Evolutionary conservation across 169 alveolate genomes (phyloP).

Genomic region (Plasmodium coatneyi): DNA sequence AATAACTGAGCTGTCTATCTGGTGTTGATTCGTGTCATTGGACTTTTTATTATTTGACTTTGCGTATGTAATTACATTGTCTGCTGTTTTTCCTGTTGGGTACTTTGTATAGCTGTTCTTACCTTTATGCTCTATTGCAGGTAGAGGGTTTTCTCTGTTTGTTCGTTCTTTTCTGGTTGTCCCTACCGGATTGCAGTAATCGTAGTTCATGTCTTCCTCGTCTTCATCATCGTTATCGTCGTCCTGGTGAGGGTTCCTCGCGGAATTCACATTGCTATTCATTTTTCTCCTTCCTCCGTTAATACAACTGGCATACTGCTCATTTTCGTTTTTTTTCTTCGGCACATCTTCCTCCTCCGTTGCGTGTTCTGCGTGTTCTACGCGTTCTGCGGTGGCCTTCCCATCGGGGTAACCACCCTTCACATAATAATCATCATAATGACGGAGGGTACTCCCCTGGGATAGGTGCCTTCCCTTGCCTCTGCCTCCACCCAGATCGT

Average conservation of each 20-base stretch:
- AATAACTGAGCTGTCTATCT: constrained; percentile 29
- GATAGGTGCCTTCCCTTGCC: neutral
- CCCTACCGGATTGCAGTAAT: neutral
- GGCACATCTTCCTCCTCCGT: neutral
- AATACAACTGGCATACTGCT: neutral
- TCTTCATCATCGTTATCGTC: neutral
- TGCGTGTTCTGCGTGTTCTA: neutral
- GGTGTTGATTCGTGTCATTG: neutral
- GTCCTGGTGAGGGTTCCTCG: neutral
- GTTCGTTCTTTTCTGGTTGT: neutral
- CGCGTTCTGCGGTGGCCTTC: neutral
- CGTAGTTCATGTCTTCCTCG: neutral
- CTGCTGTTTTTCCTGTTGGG: neutral
- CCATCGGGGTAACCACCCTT: neutral
- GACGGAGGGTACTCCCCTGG: neutral
- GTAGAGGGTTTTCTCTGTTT: neutral
- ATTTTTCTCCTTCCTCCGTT: neutral
- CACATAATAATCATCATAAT: neutral
- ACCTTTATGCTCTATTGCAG: neutral
- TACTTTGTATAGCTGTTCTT: neutral
- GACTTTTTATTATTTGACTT: constrained; percentile 45
- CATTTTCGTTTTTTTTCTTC: neutral
- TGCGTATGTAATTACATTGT: constrained; percentile 22
- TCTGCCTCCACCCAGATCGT: neutral
- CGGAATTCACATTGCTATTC: neutral